Evolutionary conservation across 2,329 filamentous ascomycete species (phyloP).

Genomic region (Rutstroemia sp.): DNA sequence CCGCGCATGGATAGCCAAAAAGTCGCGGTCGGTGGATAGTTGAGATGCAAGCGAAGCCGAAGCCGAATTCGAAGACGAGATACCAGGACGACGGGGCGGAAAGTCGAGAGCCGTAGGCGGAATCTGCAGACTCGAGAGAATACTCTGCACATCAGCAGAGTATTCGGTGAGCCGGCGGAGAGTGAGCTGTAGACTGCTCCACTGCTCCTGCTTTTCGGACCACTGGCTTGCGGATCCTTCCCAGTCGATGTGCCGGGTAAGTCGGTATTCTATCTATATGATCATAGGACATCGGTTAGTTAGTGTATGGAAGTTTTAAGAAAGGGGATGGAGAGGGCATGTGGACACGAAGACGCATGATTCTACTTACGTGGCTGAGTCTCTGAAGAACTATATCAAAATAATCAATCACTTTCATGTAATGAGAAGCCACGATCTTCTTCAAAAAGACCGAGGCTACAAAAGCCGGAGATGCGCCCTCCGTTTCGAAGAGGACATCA

Average conservation of each 20-base stretch:
- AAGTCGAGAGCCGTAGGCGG: no score
- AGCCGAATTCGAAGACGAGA: not conserved
- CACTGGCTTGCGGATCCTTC: not conserved
- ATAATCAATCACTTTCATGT: constrained; percentile 11
- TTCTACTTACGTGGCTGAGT: not conserved
- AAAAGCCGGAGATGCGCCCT: not conserved
- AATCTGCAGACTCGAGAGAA: not conserved
- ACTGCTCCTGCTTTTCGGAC: not conserved
- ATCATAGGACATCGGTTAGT: not conserved
- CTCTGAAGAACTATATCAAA: not conserved
- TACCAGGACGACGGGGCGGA: no score
- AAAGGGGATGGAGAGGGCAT: no score
- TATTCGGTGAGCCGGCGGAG: not conserved
- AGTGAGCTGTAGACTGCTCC: not conserved
- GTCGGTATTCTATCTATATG: not conserved
- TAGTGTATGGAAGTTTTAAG: not conserved
- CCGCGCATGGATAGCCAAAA: not conserved
- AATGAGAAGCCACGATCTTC: constrained; percentile 9
- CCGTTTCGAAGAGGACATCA: not conserved
- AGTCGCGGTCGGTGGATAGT: not conserved
- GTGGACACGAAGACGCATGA: not conserved
- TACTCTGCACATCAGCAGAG: not conserved
- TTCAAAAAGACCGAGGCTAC: constrained; percentile 2
- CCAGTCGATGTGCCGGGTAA: not conserved
- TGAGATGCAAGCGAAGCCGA: not conserved